A percentile compares a stretch with the other conserved stretches of the same genome.
phyloP scores from a whole-genome alignment of 768 basidiomycete genomes.

The Leucocoprinus sp. region DNA sequence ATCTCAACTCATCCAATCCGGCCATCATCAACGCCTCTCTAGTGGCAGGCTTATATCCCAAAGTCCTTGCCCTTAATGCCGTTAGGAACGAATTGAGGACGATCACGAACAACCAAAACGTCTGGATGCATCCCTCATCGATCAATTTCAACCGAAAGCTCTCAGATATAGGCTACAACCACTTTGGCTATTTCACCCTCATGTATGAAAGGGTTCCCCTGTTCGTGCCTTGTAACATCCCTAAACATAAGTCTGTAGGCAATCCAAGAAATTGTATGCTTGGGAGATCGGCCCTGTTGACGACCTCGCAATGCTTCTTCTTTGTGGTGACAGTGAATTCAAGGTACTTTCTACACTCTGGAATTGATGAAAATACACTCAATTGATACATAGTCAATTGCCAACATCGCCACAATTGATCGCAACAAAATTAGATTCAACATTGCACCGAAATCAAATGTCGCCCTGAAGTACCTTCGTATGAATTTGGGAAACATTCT shows the following conservation, averaged over 20 bases:
- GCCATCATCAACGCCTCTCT: constrained; percentile 74
- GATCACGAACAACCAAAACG: constrained; percentile 71
- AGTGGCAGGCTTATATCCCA: constrained; percentile 84
- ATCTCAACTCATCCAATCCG: constrained; percentile 59
- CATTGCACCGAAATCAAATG: constrained; percentile 57
- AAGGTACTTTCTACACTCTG: constrained; percentile 44
- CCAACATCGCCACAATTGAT: constrained; percentile 70
- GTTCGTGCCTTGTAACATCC: background rate
- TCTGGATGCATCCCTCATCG: constrained; percentile 83
- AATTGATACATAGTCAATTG: constrained; percentile 43
- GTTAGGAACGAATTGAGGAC: constrained; percentile 62
- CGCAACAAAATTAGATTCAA: constrained; percentile 69
- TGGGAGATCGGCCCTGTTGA: constrained; percentile 93
- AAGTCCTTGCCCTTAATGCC: constrained; percentile 67
- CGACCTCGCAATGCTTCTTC: constrained; percentile 67
- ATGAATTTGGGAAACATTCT: constrained; percentile 50
- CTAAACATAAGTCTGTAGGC: constrained; percentile 40
- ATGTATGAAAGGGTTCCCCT: constrained; percentile 40
- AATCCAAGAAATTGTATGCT: constrained; percentile 85
- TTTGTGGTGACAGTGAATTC: constrained; percentile 89
- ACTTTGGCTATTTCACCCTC: constrained; percentile 80
- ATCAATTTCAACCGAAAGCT: constrained; percentile 74
- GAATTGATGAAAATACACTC: too few relatives aligned
- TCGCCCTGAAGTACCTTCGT: constrained; percentile 79
- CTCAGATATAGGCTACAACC: constrained; percentile 63